A percentile compares a stretch with the other conserved stretches of the same genome.
These are phyloP conservation scores for Magnaporthales sp. DNA, from an alignment of 2,329 filamentous ascomycete genomes.

Conservation along the genomic window DNA sequence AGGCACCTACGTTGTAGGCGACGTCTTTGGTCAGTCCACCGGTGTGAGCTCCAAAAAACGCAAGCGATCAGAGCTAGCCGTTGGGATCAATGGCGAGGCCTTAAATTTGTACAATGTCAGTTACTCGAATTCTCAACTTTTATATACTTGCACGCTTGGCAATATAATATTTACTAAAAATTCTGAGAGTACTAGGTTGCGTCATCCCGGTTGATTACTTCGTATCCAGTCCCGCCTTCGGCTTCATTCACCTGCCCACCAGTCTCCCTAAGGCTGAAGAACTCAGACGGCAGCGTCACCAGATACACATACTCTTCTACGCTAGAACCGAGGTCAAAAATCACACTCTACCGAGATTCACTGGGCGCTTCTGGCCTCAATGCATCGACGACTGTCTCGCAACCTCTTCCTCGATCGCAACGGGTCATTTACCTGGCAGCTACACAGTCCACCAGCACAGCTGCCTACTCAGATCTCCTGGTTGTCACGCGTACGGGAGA, in stretches of 20 bases:
- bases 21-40: constrained; percentile 51
- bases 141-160: background rate
- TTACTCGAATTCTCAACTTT: background rate
- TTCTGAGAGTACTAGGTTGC: constrained; percentile 38
- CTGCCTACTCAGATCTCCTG: constrained; percentile 34
- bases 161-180: background rate
- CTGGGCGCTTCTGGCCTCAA: constrained; percentile 42
- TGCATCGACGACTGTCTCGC: constrained; percentile 38
- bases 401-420: constrained; percentile 29
- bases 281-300: constrained; percentile 36
- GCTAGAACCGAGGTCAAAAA: constrained; percentile 35
- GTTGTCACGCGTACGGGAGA: constrained; percentile 53
- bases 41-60: constrained; percentile 43
- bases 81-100: constrained; percentile 56
- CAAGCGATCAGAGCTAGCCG: constrained; percentile 54
- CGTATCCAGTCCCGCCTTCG: constrained; percentile 58
- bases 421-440: constrained; percentile 30
- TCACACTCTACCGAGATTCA: constrained; percentile 52
- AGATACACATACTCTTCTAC: constrained; percentile 56
- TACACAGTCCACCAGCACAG: constrained; percentile 20
- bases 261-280: constrained; percentile 46
- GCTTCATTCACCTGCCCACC: constrained; percentile 55
- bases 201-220: constrained; percentile 53
- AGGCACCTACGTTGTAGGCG: constrained; percentile 46
- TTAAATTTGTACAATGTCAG: constrained; percentile 58